Evolutionary conservation across 495 filamentous ascomycete species (phyloP).

Genomic region (Durotheca rogersii): DNA sequence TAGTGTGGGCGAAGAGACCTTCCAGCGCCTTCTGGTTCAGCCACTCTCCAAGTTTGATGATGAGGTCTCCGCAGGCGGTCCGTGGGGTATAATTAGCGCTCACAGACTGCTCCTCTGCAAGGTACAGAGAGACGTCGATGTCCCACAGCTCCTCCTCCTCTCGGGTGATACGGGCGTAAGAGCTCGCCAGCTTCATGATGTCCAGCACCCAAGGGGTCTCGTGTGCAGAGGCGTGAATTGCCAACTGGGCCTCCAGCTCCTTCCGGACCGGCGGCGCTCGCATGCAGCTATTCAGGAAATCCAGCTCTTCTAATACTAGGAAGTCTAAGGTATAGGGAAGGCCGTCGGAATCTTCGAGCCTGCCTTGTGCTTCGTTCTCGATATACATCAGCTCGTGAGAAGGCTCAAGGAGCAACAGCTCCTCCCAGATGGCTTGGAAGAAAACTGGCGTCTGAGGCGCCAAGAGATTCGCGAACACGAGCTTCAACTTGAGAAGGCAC

Average conservation of each 20-base stretch:
- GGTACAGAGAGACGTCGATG: conserved; percentile 89
- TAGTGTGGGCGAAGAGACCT: conserved; percentile 70
- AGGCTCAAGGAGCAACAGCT: conserved; percentile 68
- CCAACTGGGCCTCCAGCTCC: conserved; percentile 74
- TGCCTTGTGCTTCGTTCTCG: conserved; percentile 76
- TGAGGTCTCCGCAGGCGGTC: conserved; percentile 84
- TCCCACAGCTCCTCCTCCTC: conserved; percentile 97
- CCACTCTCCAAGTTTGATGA: conserved; percentile 94
- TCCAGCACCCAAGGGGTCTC: conserved; percentile 74
- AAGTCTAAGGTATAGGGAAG: conserved; percentile 96
- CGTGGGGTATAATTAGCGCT: conserved; percentile 96
- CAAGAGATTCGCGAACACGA: conserved; percentile 78
- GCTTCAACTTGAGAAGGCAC: conserved; percentile 86
- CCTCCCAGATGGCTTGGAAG: conserved; percentile 85
- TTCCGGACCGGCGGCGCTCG: conserved; percentile 80
- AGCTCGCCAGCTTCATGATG: conserved; percentile 75
- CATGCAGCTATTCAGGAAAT: conserved; percentile 85
- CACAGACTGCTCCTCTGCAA: conserved; percentile 91
- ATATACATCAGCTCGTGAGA: conserved; percentile 82
- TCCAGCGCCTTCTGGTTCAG: conserved; percentile 67
- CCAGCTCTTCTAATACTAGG: conserved; percentile 86
- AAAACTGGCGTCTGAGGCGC: conserved; percentile 73
- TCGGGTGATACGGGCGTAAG: conserved; percentile 85
- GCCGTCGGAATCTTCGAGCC: conserved; percentile 84
- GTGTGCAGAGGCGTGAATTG: conserved; percentile 54